phyloP scores from a whole-genome alignment of 805 yeast species.

The Ogataea philodendri region DNA sequence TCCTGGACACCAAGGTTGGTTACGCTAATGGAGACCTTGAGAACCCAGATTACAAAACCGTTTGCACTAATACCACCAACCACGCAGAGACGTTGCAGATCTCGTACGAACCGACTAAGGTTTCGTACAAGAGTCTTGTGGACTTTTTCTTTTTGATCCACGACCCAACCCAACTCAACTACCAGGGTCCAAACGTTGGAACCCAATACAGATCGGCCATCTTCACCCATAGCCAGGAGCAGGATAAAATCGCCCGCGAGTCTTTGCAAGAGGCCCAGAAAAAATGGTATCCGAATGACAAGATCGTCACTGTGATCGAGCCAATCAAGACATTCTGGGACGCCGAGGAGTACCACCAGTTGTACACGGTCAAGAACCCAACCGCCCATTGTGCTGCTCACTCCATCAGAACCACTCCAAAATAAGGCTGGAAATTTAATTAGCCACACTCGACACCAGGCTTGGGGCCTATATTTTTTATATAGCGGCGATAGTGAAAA shows the following conservation, averaged over 20 bases:
- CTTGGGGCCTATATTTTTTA: too few relatives aligned
- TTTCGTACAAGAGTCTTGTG: conserved; percentile 58
- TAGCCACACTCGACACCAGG: conserved; percentile 11
- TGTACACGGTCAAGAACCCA: conserved; percentile 76
- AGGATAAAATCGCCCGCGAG: conserved; percentile 38
- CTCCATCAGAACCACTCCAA: conserved; percentile 64
- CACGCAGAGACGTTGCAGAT: conserved; percentile 84
- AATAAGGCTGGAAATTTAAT: conserved; percentile 20
- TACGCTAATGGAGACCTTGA: conserved; percentile 72
- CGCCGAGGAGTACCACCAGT: conserved; percentile 95
- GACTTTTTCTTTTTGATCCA: conserved; percentile 89
- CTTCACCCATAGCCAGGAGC: conserved; percentile 57
- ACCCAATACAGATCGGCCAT: conserved; percentile 88
- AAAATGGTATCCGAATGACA: conserved; percentile 69
- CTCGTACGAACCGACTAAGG: conserved; percentile 69
- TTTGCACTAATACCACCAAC: conserved; percentile 74
- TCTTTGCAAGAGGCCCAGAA: conserved; percentile 58
- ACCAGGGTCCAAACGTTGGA: conserved; percentile 88
- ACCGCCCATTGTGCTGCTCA: conserved; percentile 89
- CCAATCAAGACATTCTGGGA: conserved; percentile 74
- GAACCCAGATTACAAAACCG: conserved; percentile 64
- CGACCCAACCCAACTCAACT: conserved; percentile 83
- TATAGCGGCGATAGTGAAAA: conserved; percentile 2
- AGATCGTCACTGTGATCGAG: conserved; percentile 67
- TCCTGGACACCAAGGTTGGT: conserved; percentile 81